A percentile compares a stretch with the other conserved stretches of the same genome.
phyloP scores from a whole-genome alignment of 169 alveolate genomes.

The Cryptosporidium felis region DNA sequence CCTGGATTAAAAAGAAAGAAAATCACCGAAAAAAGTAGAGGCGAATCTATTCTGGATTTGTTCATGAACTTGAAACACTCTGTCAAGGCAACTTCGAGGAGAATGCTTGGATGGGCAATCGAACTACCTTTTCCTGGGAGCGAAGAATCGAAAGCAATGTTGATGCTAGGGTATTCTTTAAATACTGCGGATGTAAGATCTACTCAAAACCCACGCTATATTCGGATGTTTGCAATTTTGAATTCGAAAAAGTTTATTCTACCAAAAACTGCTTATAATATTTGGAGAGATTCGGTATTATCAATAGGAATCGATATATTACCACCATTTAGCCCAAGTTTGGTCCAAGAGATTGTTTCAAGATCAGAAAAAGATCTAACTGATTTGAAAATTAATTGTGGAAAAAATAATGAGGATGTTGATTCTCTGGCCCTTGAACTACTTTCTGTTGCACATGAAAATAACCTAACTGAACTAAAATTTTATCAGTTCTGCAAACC shows the following conservation, averaged over 20 bases:
- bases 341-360: conserved; percentile 16
- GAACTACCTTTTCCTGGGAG: conserved; percentile 64
- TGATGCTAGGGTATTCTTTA: conserved; percentile 46
- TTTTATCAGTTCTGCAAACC: conserved; percentile 56
- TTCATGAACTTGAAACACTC: conserved; percentile 47
- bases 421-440: conserved; percentile 61
- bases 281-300: conserved; percentile 57
- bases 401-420: conserved; percentile 42
- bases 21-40: conserved; percentile 10
- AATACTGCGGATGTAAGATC: conserved; percentile 66
- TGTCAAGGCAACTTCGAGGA: conserved; percentile 20
- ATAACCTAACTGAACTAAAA: conserved; percentile 26
- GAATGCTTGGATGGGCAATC: conserved; percentile 53
- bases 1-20: conserved; percentile 28
- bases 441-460: conserved; percentile 48
- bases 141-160: conserved; percentile 65
- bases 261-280: conserved; percentile 59
- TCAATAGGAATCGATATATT: conserved; percentile 50
- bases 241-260: conserved; percentile 10
- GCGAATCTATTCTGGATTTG: conserved; percentile 40
- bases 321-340: conserved; percentile 3
- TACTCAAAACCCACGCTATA: conserved; percentile 28
- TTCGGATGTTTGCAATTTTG: conserved; percentile 47
- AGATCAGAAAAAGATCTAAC: conserved; percentile 41
- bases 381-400: conserved; percentile 48